Percentiles rank a stretch among this genome's conserved stretches.
Evolutionary conservation across 176 grass and related monocot genomes (phyloP).

Genomic region (Rhynchospora pubera): DNA sequence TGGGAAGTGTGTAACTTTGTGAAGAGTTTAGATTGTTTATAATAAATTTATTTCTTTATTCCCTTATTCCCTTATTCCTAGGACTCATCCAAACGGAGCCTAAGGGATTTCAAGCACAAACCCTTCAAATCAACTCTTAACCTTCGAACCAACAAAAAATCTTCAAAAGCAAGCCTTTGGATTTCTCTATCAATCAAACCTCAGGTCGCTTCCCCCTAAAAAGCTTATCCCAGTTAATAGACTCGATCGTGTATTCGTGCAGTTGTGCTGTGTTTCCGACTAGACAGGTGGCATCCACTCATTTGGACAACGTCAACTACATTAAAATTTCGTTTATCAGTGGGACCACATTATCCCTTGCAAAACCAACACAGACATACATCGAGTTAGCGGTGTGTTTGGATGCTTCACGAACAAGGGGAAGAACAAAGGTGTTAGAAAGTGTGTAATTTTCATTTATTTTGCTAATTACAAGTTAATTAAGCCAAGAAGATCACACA

Average conservation of each 20-base stretch:
- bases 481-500: too few species aligned
- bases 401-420: too few species aligned
- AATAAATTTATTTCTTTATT: too few species aligned
- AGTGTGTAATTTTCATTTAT: too few species aligned
- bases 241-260: neutral
- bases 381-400: neutral
- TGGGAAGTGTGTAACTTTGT: too few species aligned
- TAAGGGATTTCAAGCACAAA: too few species aligned
- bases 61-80: too few species aligned
- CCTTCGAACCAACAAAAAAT: neutral
- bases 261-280: neutral
- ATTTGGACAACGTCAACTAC: neutral
- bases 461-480: too few species aligned
- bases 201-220: neutral
- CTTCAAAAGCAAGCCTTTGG: neutral
- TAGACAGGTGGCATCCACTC: neutral
- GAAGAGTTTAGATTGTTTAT: too few species aligned
- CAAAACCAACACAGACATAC: neutral
- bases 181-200: slow-evolving; percentile 11
- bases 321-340: neutral
- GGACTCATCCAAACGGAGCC: too few species aligned
- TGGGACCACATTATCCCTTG: neutral
- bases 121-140: neutral
- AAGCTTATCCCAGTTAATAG: neutral
- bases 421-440: too few species aligned